These are phyloP conservation scores for Drechslerella coelobrocha DNA, from an alignment of 2,329 filamentous ascomycete species.

Conservation along the genomic window DNA sequence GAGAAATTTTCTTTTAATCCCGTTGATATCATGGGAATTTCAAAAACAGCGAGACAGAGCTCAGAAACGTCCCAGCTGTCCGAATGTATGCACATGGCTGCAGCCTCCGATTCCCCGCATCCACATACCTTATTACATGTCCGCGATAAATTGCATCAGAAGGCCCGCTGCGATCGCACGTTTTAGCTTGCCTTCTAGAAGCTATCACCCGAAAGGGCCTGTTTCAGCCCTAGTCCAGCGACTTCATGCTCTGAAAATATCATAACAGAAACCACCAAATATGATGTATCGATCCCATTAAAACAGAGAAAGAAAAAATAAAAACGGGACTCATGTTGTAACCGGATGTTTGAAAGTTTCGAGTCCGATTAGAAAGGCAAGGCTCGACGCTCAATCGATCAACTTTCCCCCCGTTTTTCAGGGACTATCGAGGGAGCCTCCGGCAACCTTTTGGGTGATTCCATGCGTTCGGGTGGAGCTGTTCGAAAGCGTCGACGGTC, in stretches of 20 bases:
- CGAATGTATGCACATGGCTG: constrained; percentile 14
- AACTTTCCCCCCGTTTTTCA: constrained; percentile 30
- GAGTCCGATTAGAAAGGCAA: constrained; percentile 3
- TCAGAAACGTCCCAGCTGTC: constrained; percentile 20
- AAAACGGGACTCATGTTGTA: neutral
- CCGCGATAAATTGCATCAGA: constrained; percentile 32
- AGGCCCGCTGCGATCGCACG: neutral
- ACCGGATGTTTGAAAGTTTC: constrained; percentile 9
- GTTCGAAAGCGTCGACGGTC: constrained; percentile 28
- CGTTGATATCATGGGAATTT: neutral
- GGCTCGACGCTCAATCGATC: neutral
- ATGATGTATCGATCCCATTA: neutral
- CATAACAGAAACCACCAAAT: neutral
- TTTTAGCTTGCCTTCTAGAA: constrained; percentile 42
- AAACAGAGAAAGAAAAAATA: neutral
- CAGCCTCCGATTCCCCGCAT: constrained; percentile 45
- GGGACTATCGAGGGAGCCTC: constrained; percentile 22
- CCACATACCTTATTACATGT: constrained; percentile 28
- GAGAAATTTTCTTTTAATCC: constrained; percentile 20
- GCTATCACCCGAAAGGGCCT: constrained; percentile 19
- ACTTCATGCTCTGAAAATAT: constrained; percentile 1
- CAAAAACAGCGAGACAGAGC: constrained; percentile 24
- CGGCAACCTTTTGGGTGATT: constrained; percentile 30
- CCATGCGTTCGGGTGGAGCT: constrained; percentile 38
- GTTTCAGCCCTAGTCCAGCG: constrained; percentile 46